phyloP scores from a whole-genome alignment of 2,329 filamentous ascomycete genomes.

The Penicillium sp. region DNA sequence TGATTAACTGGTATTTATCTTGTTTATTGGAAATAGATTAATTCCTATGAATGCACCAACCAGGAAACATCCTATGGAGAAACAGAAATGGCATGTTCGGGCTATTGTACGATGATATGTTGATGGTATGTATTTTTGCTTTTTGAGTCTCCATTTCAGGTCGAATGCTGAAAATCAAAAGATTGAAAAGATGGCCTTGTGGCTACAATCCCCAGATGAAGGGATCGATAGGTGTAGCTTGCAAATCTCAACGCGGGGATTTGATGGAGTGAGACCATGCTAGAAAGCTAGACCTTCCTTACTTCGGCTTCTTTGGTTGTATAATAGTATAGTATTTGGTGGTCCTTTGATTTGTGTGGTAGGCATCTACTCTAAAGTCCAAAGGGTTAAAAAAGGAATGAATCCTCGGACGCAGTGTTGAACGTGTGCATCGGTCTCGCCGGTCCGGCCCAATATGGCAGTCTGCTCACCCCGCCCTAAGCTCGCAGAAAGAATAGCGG shows the following conservation, averaged over 20 bases:
- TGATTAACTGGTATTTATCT: background rate
- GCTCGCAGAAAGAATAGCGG: background rate
- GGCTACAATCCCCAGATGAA: background rate
- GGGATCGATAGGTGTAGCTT: background rate
- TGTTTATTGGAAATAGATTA: background rate
- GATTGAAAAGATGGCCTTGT: no score
- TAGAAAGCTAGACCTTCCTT: background rate
- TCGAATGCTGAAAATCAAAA: background rate
- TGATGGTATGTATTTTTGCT: background rate
- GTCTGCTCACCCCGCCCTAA: background rate
- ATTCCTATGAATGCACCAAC: fast-evolving
- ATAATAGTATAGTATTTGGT: no score
- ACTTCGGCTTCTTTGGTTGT: no score
- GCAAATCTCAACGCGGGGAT: background rate
- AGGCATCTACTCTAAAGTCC: background rate
- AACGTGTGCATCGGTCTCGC: background rate
- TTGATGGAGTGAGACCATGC: no score
- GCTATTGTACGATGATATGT: background rate
- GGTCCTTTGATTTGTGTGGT: background rate
- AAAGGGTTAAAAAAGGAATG: background rate
- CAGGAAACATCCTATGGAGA: no score
- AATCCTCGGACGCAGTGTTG: background rate
- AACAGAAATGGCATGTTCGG: background rate
- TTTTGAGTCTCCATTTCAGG: background rate
- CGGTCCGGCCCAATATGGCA: background rate